A percentile compares a stretch with the other conserved stretches of the same genome.
Conservation (phyloP, 768 basidiomycete genomes). For the Collybia sordida region DNA sequence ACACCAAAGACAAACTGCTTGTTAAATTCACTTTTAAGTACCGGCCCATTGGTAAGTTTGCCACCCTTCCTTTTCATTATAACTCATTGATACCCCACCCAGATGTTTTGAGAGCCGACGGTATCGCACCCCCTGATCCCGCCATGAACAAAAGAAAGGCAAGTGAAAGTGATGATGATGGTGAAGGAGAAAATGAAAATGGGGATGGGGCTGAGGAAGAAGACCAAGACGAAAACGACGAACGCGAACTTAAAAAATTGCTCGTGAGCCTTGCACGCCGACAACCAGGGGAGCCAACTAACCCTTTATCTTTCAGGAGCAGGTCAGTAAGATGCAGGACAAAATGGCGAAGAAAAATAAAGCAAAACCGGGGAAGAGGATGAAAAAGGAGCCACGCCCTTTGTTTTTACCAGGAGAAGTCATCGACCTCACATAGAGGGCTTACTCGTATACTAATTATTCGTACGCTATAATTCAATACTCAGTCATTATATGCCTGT, state of each 20-base stretch:
- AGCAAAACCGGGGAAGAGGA: constrained; percentile 10
- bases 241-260: neutral
- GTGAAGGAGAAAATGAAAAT: neutral
- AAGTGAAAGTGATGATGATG: neutral
- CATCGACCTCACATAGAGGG: constrained; percentile 19
- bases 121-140: constrained; percentile 4
- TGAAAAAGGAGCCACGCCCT: constrained; percentile 10
- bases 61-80: neutral
- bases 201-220: neutral
- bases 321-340: constrained; percentile 6
- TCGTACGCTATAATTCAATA: too few relatives aligned
- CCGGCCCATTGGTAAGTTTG: constrained; percentile 17
- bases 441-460: too few relatives aligned
- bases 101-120: constrained; percentile 11
- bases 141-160: constrained; percentile 2
- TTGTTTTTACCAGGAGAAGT: constrained; percentile 12
- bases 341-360: constrained; percentile 15
- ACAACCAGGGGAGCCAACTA: neutral
- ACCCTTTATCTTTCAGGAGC: neutral
- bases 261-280: neutral
- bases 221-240: neutral
- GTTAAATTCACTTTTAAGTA: constrained; percentile 11
- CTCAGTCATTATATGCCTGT: too few relatives aligned
- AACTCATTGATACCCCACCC: neutral
- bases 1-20: neutral